Conservation (phyloP, 2,329 filamentous ascomycete genomes). For the Coniochaeta ligniaria region DNA sequence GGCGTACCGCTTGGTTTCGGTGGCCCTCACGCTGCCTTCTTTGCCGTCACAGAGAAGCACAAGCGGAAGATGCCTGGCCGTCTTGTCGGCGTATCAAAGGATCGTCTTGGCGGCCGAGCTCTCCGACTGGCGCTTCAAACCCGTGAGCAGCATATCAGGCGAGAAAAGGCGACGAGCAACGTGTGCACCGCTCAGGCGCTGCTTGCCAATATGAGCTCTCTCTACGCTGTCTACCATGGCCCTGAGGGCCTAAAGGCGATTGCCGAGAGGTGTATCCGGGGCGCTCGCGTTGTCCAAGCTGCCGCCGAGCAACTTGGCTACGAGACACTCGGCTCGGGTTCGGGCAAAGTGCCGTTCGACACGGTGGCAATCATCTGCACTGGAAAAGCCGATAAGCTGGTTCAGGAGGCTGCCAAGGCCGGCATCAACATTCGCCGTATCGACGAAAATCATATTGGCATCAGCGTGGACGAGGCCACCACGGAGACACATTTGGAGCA, state of each 20-base stretch:
- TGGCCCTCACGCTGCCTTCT: constrained; percentile 95
- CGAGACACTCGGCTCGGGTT: constrained; percentile 48
- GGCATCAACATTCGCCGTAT: constrained; percentile 57
- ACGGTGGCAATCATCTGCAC: constrained; percentile 63
- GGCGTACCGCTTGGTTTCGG: constrained; percentile 89
- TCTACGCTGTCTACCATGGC: constrained; percentile 93
- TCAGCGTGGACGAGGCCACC: constrained; percentile 67
- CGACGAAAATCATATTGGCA: constrained; percentile 53
- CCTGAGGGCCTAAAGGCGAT: constrained; percentile 77
- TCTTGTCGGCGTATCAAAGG: constrained; percentile 85
- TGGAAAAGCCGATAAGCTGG: constrained; percentile 40
- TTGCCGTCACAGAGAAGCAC: constrained; percentile 82
- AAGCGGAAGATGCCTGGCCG: constrained; percentile 93
- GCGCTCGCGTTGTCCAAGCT: constrained; percentile 62
- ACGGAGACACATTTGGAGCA: constrained; percentile 17
- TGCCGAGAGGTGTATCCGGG: constrained; percentile 67
- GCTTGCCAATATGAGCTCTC: constrained; percentile 89
- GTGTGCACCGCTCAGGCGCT: constrained; percentile 94
- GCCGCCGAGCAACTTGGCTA: constrained; percentile 57
- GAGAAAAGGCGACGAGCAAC: constrained; percentile 96
- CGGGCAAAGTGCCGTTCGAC: constrained; percentile 64
- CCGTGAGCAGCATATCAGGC: constrained; percentile 88
- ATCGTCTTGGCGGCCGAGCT: constrained; percentile 74
- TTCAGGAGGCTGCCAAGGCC: constrained; percentile 42
- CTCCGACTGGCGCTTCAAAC: constrained; percentile 84